These are phyloP conservation scores for Nadsonia commutata DNA, from an alignment of 1,139 yeast species.

Conservation along the genomic window DNA sequence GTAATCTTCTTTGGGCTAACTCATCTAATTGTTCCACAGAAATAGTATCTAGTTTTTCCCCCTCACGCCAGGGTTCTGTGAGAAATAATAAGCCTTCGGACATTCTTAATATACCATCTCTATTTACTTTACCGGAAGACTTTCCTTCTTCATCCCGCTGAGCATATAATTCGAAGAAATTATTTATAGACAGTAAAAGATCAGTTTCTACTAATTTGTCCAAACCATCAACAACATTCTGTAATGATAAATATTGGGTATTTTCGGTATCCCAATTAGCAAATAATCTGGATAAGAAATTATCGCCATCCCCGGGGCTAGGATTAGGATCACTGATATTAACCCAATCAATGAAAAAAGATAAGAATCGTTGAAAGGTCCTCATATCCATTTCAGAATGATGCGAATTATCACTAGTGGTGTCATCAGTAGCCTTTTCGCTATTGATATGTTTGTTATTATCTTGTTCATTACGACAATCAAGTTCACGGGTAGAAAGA, in stretches of 20 bases:
- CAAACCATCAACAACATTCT: slow-evolving; percentile 59
- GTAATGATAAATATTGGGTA: slow-evolving; percentile 44
- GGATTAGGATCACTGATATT: slow-evolving; percentile 17
- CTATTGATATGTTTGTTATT: not conserved
- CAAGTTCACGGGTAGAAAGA: not conserved
- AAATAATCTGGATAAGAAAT: slow-evolving; percentile 51
- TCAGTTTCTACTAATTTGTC: slow-evolving; percentile 58
- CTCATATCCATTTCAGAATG: slow-evolving; percentile 50
- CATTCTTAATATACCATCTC: slow-evolving; percentile 68
- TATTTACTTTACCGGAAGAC: slow-evolving; percentile 46
- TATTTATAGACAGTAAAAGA: slow-evolving; percentile 62
- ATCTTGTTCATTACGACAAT: not conserved
- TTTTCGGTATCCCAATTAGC: slow-evolving; percentile 51
- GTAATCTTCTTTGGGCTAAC: not conserved
- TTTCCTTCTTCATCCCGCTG: slow-evolving; percentile 31
- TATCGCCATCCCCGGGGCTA: slow-evolving; percentile 14
- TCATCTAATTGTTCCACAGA: not conserved
- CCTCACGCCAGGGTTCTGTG: slow-evolving; percentile 48
- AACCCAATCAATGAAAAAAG: slow-evolving; percentile 70
- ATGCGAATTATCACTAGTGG: not conserved
- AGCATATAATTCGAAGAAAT: slow-evolving; percentile 56
- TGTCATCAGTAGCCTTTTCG: not conserved
- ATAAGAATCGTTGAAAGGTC: slow-evolving; percentile 58
- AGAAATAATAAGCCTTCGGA: slow-evolving; percentile 77
- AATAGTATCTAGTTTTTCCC: slow-evolving; percentile 2